A percentile compares a stretch with the other conserved stretches of the same genome.
Conservation (phyloP, 306 rosid genomes). For the Quercus aquifolioides region DNA sequence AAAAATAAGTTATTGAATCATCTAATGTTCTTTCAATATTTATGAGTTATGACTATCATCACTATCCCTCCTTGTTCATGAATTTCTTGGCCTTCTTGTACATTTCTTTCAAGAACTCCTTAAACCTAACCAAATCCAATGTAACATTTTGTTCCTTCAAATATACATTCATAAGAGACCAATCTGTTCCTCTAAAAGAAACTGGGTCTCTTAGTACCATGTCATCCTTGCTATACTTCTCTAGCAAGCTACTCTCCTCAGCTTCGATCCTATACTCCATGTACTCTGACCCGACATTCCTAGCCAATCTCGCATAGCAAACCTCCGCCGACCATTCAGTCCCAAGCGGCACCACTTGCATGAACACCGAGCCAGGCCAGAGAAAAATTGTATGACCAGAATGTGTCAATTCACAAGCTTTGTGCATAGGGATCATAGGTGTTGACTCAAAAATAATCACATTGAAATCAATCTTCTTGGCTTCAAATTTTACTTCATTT, state of each 20-base stretch:
- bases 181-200: not conserved
- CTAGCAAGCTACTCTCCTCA: slow-evolving; percentile 26
- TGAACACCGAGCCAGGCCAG: slow-evolving; percentile 16
- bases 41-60: too few species aligned
- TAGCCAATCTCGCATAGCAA: slow-evolving; percentile 14
- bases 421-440: not conserved
- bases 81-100: too few species aligned
- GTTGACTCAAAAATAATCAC: slow-evolving; percentile 32
- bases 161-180: slow-evolving; percentile 12
- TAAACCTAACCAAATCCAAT: too few species aligned
- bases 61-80: too few species aligned
- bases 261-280: slow-evolving; percentile 28
- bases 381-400: slow-evolving; percentile 36
- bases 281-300: slow-evolving; percentile 24
- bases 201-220: not conserved
- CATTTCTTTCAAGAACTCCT: too few species aligned
- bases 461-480: slow-evolving; percentile 31
- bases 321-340: slow-evolving; percentile 22
- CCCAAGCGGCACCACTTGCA: slow-evolving; percentile 60
- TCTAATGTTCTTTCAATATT: too few species aligned
- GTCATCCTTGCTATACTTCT: slow-evolving; percentile 25
- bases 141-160: not conserved
- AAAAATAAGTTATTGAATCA: too few species aligned
- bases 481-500: slow-evolving; percentile 2
- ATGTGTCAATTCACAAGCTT: slow-evolving; percentile 16